Evolutionary conservation across 371 early-diverging fungal genomes (phyloP), one percentile per base, ranked within the genome.

Genomic region (Saksenaea vasiformis): DNA sequence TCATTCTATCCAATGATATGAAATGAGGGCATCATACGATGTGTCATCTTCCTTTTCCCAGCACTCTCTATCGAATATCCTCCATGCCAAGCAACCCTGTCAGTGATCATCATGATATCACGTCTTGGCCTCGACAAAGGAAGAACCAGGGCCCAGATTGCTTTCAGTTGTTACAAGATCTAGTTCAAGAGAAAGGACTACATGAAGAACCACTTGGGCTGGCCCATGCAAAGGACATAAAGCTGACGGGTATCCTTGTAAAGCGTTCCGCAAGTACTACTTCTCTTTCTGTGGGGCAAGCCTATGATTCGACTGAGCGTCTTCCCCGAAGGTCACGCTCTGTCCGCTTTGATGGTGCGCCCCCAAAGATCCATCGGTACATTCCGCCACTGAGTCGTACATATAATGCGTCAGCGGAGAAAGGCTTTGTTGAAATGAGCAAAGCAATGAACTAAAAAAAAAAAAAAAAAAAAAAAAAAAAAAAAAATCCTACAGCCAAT

Each of bases 301-400:
- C n/a, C 5, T n/a, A n/a, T 11, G 51, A 22, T n/a, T 22, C 17
- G 17, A 5, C 51, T 10, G 24, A 47, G 10, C n/a, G 22, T 19
- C 10, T 22, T 22, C 51, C 51, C 3, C 54, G 54, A 4, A 47
- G 61, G 15, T 54, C 61, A 53, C 61, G 61, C 7, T 61, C 61
- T 3, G 61, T 61, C 5, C 53, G 34, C 5, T 61, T 61, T 24
- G 19, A 28, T 10, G 31, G 53, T 15, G 61, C 22, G 13, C 61
- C 61, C 5, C 61, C 61, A 10, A 35, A 47, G n/a, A 36, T 61
- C n/a, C 36, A 31, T 35, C 24, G 15, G 11, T 61, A 53, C 26
- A 15, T 53, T 10, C 17, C 17, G 58, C 51, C 51, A 47, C n/a
- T 9, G 3, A 47, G 24, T 22, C 19, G n/a, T 22, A 19, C 51